A percentile compares a stretch with the other conserved stretches of the same genome.
phyloP scores from a whole-genome alignment of 306 rosid species.

The Vachellia collinsii region DNA sequence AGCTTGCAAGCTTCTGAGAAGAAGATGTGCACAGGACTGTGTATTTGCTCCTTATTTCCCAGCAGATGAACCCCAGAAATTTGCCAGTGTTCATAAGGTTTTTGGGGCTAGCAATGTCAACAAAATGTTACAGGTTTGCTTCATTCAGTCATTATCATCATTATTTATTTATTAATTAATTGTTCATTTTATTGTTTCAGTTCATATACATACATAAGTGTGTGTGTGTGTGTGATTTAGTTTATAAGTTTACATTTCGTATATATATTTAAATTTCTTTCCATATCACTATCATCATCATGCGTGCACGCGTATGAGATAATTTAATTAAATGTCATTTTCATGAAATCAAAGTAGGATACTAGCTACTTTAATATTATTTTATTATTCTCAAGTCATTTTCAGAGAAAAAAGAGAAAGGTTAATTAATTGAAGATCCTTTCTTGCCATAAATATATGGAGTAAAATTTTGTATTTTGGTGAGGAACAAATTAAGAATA shows the following conservation, averaged over 20 bases:
- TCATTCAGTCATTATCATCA: too few species aligned
- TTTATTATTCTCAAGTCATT: slow-evolving; percentile 32
- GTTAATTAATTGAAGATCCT: neutral
- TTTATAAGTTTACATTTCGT: neutral
- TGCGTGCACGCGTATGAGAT: slow-evolving; percentile 23
- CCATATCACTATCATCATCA: slow-evolving; percentile 23
- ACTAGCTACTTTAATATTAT: neutral
- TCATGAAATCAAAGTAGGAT: slow-evolving; percentile 18
- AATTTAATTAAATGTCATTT: slow-evolving; percentile 31
- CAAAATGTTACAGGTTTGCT: too few species aligned
- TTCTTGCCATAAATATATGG: neutral
- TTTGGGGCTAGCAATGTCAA: slow-evolving; percentile 99
- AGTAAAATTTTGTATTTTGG: neutral
- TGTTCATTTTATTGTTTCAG: neutral
- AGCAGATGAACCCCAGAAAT: slow-evolving; percentile 92
- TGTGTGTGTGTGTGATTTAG: too few species aligned
- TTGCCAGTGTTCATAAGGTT: slow-evolving; percentile 91
- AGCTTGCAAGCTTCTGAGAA: slow-evolving; percentile 90
- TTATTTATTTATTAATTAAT: too few species aligned
- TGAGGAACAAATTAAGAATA: neutral
- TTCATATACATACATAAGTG: too few species aligned
- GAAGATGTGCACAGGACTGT: slow-evolving; percentile 84
- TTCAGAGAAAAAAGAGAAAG: neutral
- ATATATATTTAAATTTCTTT: neutral
- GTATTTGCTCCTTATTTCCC: slow-evolving; percentile 98